Percentiles rank a stretch among this genome's conserved stretches.
Evolutionary conservation across 306 rosid genomes (phyloP).

Genomic region (Cicer pinnatifidum): DNA sequence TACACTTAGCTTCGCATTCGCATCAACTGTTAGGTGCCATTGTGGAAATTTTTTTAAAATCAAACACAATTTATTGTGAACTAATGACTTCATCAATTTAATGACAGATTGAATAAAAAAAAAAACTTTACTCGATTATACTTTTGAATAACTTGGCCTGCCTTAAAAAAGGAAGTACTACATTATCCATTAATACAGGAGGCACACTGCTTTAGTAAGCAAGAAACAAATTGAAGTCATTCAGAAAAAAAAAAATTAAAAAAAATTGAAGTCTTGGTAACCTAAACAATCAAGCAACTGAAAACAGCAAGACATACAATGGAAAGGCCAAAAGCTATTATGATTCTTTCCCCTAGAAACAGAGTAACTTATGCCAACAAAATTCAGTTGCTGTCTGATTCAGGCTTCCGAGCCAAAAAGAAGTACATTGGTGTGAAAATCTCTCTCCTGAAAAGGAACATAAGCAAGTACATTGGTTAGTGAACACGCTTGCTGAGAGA

Average conservation of each 20-base stretch:
- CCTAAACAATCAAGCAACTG: slow-evolving; percentile 42
- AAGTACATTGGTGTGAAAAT: slow-evolving; percentile 96
- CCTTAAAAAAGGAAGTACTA: neutral
- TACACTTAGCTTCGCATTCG: too few species aligned
- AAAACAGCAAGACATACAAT: slow-evolving; percentile 19
- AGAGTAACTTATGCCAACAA: neutral
- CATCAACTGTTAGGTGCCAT: too few species aligned
- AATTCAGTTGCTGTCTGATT: slow-evolving; percentile 46
- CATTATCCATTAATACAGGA: slow-evolving; percentile 21
- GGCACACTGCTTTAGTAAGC: slow-evolving; percentile 25
- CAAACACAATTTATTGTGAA: neutral
- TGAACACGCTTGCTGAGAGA: neutral
- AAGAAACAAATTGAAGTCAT: slow-evolving; percentile 21
- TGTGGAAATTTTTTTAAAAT: too few species aligned
- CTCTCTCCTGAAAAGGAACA: slow-evolving; percentile 69
- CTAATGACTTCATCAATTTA: neutral
- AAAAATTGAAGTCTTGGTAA: slow-evolving; percentile 14
- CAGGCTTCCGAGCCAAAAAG: slow-evolving; percentile 89
- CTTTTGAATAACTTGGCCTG: neutral
- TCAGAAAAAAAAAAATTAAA: neutral
- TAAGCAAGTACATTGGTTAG: slow-evolving; percentile 22
- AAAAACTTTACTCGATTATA: neutral
- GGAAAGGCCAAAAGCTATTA: slow-evolving; percentile 35
- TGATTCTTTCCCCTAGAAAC: slow-evolving; percentile 16
- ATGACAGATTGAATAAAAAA: neutral